Evolutionary conservation across 2,329 filamentous ascomycete species (phyloP).

Genomic region (Arthroderma sp.): DNA sequence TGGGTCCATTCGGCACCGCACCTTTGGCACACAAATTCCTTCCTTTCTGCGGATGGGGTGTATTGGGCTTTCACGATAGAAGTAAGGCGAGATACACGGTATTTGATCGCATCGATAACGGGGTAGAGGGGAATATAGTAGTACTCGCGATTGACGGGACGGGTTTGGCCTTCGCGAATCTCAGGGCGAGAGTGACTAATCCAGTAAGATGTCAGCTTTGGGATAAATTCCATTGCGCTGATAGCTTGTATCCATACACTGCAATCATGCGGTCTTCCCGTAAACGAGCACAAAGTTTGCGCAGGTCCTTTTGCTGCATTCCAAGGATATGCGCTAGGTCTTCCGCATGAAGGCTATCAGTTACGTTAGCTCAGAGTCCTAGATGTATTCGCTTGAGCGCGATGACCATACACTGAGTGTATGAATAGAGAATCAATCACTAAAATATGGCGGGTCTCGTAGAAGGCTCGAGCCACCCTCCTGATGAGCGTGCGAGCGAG

Average conservation of each 20-base stretch:
- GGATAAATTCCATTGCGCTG: not conserved
- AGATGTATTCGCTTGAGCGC: constrained; percentile 6
- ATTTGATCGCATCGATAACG: constrained; percentile 93
- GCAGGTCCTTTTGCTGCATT: constrained; percentile 82
- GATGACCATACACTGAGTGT: constrained; percentile 49
- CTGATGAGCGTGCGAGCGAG: constrained; percentile 68
- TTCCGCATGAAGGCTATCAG: constrained; percentile 58
- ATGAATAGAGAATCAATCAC: constrained; percentile 67
- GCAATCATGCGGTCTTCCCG: constrained; percentile 75
- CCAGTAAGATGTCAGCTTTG: constrained; percentile 10
- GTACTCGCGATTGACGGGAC: constrained; percentile 77
- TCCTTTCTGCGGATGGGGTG: constrained; percentile 68
- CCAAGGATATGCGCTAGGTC: constrained; percentile 78
- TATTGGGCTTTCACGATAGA: constrained; percentile 77
- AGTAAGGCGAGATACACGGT: constrained; percentile 75
- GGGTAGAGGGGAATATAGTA: constrained; percentile 95
- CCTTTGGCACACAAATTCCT: constrained; percentile 73
- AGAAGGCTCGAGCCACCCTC: constrained; percentile 75
- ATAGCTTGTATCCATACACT: constrained; percentile 43
- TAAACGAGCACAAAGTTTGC: constrained; percentile 74
- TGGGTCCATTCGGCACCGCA: constrained; percentile 81
- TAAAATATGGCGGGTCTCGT: constrained; percentile 69
- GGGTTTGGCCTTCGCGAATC: constrained; percentile 64
- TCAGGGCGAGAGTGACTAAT: constrained; percentile 59
- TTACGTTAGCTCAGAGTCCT: constrained; percentile 7